Base-by-base conservation (phyloP, 164 flowering plant genomes). In the Sextonia rubra region DNA sequence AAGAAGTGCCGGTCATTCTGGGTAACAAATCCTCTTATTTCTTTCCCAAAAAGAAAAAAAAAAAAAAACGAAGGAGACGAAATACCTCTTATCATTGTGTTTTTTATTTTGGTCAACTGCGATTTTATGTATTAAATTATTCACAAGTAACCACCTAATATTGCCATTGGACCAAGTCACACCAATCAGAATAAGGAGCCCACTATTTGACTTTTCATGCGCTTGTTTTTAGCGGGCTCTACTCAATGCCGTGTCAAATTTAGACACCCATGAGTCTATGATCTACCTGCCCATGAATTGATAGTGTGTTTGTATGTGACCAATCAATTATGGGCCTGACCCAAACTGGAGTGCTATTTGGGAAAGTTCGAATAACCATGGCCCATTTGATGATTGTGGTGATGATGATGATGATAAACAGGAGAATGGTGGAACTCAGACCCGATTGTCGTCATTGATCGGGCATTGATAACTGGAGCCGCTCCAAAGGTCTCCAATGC, bases 351-450 rank as follows among this genome's bases (percentile, higher is more conserved):
- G 44, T 9, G 11, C 8, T 37, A 37, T 37, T 37, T 37, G 44
- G 44, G 44, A n/a, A n/a, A n/a, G n/a, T n/a, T 37, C 11, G 44
- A 37, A 37, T 32, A 37, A 37, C 44, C 44, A 7, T 8, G 44
- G 44, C 44, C 44, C 11, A 37, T 9, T 7, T 52, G 64, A 61
- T 23, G 17, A 61, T 11, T 5, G 24, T 9, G 26, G 8, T 27
- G 9, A 29, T 20, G 47, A 22, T 66, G 22, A 44, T 75, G 49
- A 27, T 69, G 74, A 24, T 64, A 9, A 64, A 12, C 83, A 94
- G 97, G 97, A n/a, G 97, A 94, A 78, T 94, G 98, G 98, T 94
- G 97, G 98, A 78, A 94, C 66, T 85, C 85, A 17, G 85, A 94
- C 69, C 98, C 98, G 1, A 75, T 94, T 0, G 86, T 86, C 52